phyloP scores from a whole-genome alignment of 2,329 filamentous ascomycete species.

The Penicillium sp. region DNA sequence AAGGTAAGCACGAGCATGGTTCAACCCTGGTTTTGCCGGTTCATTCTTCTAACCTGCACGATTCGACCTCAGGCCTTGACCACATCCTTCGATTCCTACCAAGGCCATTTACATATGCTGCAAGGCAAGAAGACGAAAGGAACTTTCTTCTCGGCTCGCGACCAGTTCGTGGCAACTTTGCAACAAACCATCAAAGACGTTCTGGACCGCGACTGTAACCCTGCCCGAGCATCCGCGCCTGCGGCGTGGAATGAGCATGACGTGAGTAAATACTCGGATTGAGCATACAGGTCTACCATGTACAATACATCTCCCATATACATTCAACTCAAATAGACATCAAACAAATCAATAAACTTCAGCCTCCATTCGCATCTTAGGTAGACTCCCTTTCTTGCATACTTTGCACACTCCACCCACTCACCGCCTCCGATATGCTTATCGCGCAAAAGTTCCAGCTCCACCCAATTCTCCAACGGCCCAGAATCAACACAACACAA shows the following conservation, averaged over 20 bases:
- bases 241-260: constrained; percentile 4
- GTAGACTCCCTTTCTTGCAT: not conserved
- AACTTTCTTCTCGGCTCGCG: not conserved
- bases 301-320: constrained; percentile 1
- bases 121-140: constrained; percentile 1
- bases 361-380: not conserved
- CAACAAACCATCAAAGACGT: constrained; percentile 2
- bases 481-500: too few relatives aligned
- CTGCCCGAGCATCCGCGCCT: not conserved
- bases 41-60: not conserved
- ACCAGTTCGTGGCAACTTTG: not conserved
- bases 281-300: not conserved
- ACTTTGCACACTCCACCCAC: not conserved
- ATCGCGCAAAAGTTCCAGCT: constrained; percentile 17
- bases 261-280: constrained; percentile 1
- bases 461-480: not conserved
- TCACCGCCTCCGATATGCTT: constrained; percentile 20
- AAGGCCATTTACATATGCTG: not conserved
- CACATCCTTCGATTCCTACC: constrained; percentile 4
- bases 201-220: constrained; percentile 2
- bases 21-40: not conserved
- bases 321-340: not conserved
- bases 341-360: not conserved
- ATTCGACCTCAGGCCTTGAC: not conserved
- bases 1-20: constrained; percentile 15